A percentile compares a stretch with the other conserved stretches of the same genome.
These are phyloP conservation scores for Wickerhamomyces ciferrii DNA, from an alignment of 805 yeast species.

Conservation along the genomic window DNA sequence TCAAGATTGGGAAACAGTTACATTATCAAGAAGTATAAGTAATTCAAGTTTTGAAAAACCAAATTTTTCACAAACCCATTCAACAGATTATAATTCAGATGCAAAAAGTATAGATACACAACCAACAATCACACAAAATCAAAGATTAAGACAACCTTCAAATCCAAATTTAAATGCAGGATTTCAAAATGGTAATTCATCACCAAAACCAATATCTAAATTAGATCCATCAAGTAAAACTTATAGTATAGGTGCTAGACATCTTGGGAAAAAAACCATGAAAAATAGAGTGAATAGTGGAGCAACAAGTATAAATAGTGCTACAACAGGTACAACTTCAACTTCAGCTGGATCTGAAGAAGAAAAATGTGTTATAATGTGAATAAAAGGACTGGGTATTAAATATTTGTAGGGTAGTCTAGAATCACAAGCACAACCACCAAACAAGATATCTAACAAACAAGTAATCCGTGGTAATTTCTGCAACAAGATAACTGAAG, in stretches of 20 bases:
- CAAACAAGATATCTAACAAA: too few species aligned
- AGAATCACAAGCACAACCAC: too few species aligned
- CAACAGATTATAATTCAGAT: neutral
- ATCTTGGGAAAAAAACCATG: neutral
- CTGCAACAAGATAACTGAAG: too few species aligned
- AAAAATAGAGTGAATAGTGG: neutral
- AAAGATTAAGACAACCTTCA: neutral
- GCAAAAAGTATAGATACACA: neutral
- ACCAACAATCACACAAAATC: neutral
- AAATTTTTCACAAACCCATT: too few species aligned
- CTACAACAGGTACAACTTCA: neutral
- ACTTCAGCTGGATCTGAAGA: neutral
- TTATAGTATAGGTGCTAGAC: neutral
- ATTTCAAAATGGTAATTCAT: neutral
- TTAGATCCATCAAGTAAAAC: neutral
- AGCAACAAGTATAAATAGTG: neutral
- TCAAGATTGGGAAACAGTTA: neutral
- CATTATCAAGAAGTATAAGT: neutral
- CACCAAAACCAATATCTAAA: neutral
- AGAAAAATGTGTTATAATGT: neutral
- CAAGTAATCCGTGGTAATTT: too few species aligned
- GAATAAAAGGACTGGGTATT: neutral
- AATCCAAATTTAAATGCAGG: neutral
- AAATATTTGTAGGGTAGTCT: too few species aligned
- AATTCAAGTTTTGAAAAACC: neutral